These are phyloP conservation scores for Aspergillus persii DNA, from an alignment of 2,329 filamentous ascomycete species.

Conservation along the genomic window DNA sequence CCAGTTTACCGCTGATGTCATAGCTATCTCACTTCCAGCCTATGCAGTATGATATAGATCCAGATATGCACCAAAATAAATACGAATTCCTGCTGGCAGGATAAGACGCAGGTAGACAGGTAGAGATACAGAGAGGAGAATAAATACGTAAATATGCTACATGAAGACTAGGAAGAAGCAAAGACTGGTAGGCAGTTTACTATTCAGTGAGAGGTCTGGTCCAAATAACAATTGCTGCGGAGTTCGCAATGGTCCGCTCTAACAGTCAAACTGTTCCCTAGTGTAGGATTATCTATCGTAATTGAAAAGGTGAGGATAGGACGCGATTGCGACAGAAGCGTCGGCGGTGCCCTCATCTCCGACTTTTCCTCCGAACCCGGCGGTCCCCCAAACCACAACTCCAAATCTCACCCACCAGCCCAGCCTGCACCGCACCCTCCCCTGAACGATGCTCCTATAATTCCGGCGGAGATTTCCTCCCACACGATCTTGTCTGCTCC, in stretches of 20 bases:
- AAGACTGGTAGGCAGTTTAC: too few species aligned
- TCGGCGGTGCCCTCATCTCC: conserved; percentile 9
- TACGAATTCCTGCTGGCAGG: too few species aligned
- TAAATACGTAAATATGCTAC: too few species aligned
- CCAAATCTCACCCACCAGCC: conserved; percentile 14
- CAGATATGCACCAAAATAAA: too few species aligned
- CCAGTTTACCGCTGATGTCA: neutral
- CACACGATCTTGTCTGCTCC: conserved; percentile 1
- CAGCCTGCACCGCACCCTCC: conserved; percentile 9
- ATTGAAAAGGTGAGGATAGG: neutral
- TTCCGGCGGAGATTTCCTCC: neutral
- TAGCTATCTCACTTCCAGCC: neutral
- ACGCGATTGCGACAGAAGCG: conserved; percentile 27
- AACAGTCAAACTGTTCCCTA: neutral
- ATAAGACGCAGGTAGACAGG: too few species aligned
- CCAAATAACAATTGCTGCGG: too few species aligned
- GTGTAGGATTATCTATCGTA: neutral
- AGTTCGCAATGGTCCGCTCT: too few species aligned
- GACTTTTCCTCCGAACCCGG: conserved; percentile 36
- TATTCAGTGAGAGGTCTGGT: too few species aligned
- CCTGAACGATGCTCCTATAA: conserved; percentile 26
- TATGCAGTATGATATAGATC: neutral
- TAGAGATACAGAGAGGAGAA: too few species aligned
- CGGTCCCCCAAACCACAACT: conserved; percentile 25
- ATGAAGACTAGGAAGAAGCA: too few species aligned